Evolutionary conservation across 352 stramenopile species (phyloP).

Genomic region (Pythium angustatum): DNA sequence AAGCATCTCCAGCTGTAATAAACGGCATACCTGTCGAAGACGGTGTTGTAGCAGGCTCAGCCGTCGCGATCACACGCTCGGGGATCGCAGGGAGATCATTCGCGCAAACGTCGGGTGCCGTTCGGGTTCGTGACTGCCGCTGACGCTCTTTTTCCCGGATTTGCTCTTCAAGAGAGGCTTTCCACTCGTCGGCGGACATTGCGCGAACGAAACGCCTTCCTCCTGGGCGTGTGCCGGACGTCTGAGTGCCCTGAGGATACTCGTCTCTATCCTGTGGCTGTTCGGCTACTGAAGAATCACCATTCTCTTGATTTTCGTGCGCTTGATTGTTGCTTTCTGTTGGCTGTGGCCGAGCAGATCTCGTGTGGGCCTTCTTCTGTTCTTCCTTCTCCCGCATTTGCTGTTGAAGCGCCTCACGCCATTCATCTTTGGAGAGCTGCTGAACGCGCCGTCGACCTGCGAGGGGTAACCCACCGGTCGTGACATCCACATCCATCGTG

Average conservation of each 20-base stretch:
- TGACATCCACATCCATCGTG: not conserved
- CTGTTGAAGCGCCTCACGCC: slow-evolving; percentile 38
- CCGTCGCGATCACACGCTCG: not conserved
- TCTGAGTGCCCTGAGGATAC: not conserved
- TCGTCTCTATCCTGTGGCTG: no score
- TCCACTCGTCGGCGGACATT: slow-evolving; percentile 44
- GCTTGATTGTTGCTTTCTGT: no score
- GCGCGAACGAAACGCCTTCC: slow-evolving; percentile 40
- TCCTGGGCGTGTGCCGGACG: not conserved
- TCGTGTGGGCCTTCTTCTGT: slow-evolving; percentile 12
- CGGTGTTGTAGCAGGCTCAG: not conserved
- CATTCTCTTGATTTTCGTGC: no score
- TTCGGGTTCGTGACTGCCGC: slow-evolving; percentile 13
- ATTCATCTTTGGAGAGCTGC: slow-evolving; percentile 38
- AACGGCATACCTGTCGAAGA: not conserved
- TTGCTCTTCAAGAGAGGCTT: slow-evolving; percentile 47
- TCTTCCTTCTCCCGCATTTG: slow-evolving; percentile 40
- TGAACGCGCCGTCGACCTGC: slow-evolving; percentile 29
- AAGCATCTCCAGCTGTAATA: not conserved
- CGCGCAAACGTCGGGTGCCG: slow-evolving; percentile 22
- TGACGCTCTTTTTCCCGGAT: slow-evolving; percentile 43
- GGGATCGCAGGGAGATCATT: no score
- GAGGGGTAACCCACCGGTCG: not conserved
- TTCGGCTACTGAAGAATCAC: no score
- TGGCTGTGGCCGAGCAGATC: no score